Evolutionary conservation across 345 rosid genomes (phyloP), one percentile per base, ranked within the genome.

Genomic region (Aurinia saxatilis): DNA sequence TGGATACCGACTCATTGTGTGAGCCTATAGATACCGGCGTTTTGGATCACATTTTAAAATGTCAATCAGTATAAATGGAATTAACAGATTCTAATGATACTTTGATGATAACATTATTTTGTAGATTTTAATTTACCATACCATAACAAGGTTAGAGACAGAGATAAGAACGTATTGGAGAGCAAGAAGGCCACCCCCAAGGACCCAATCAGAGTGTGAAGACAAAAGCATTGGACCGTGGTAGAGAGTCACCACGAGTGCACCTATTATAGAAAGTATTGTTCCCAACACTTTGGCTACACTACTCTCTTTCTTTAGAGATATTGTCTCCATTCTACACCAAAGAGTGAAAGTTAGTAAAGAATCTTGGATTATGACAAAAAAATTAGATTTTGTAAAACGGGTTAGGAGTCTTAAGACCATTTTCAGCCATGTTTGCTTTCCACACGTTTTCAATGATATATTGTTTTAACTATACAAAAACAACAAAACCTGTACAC

Each of bases 241-340:
- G 54, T 81, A 91, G 0, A 91, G 80, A 35, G 84, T 80, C 18
- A 86, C 90, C 31, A 79, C 77, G 51, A 84, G 73, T 17, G 96
- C 95, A 10, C 98, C 98, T 2, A 60, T 7, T 35, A 91, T 65
- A 35, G 98, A 84, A 17, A 84, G 70, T 31, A 88, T 36, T 2
- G 98, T 85, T 15, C 96, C 98, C 13, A 81, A 7, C n/a, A 85
- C 66, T 75, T 91, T 88, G 38, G 96, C 98, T 13, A 78, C 82
- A 51, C 91, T 84, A 52, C 85, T 82, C 7, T 66, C 66, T 52
- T 47, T 79, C 80, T 75, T 65, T 79, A 62, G 77, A n/a, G 56
- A 57, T 36, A 87, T 45, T 17, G 63, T 78, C 72, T 87, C 96
- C 98, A 91, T 85, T 71, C 97, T 84, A 42, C 42, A 57, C 9